Conservation (phyloP, 2,329 filamentous ascomycete species). For the Geoglossum cookeanum region DNA sequence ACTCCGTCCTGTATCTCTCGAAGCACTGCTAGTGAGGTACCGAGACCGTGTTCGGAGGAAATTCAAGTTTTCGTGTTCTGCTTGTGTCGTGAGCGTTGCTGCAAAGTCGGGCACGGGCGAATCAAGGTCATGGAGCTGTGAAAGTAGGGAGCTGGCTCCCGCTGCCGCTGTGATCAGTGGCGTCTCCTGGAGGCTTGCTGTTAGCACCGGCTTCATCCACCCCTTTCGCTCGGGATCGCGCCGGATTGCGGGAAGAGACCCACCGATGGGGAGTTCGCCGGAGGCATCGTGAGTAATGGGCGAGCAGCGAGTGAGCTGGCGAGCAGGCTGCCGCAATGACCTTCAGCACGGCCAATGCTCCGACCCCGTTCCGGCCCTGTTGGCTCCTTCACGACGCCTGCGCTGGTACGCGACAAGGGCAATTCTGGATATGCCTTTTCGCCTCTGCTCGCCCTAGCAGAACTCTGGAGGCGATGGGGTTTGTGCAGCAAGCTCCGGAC, state of each 20-base stretch:
- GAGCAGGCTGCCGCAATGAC: no score
- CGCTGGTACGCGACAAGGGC: neutral
- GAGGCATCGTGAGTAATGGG: constrained; percentile 18
- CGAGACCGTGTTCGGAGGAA: constrained; percentile 24
- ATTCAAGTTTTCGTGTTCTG: constrained; percentile 29
- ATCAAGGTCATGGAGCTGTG: constrained; percentile 26
- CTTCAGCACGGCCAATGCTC: no score
- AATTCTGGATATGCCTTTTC: neutral
- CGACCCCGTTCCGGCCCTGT: no score
- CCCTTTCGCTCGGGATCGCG: constrained; percentile 4
- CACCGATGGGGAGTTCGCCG: constrained; percentile 25
- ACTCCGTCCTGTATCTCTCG: neutral
- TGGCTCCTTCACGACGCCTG: neutral
- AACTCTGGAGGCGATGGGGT: neutral
- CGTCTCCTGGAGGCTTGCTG: neutral
- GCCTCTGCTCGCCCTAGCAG: neutral
- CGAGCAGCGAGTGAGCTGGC: no score
- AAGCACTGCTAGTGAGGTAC: neutral
- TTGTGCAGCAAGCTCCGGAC: neutral
- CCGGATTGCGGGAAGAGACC: constrained; percentile 11
- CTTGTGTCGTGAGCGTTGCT: constrained; percentile 27
- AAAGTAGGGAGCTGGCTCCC: constrained; percentile 13
- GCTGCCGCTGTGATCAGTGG: constrained; percentile 18
- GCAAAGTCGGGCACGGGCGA: constrained; percentile 32
- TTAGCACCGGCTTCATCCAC: neutral